Base-by-base conservation (phyloP, 2,329 filamentous ascomycete species). In the Rutstroemia sp. region DNA sequence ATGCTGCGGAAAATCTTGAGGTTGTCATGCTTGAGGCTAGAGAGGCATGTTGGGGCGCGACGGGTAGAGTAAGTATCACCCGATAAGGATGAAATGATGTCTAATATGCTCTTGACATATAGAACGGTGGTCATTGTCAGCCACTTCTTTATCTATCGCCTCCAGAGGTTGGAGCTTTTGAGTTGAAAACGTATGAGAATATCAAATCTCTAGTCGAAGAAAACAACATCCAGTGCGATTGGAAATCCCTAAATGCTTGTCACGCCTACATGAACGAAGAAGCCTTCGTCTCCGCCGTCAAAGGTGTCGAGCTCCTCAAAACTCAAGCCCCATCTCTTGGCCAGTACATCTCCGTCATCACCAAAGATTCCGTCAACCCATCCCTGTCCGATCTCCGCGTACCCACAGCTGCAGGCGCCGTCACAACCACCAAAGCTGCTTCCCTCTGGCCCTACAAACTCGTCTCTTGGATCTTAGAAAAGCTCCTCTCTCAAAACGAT, bases 381-480 rank as follows among this genome's bases (percentile, higher is more conserved):
- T 66, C 68, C 2, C 72, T 89, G 4, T 72, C 71, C 27, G 71
- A 72, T 36, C 75, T 88, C 23, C 75, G 83, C 3, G 71, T 86
- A 1, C 77, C 79, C 0, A 69, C 70, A 7, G 84, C 83, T 6
- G 67, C 77, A 7, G 88, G 84, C 2, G 87, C 83, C 5, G 77
- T 90, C 3, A 73, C 86, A 16, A 86, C 86, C 59, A 73, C 74
- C 42, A 73, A 81, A 44, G 88, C 88, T 0, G 87, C 84, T 0
- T 83, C 82, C 63, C 68, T 89, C 47, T 92, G 87, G 87, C 90
- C 90, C 0, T 95, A 95, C 71, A 95, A 94, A 72, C 79, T 95
- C 17, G 84, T 95, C 2, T 75, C 83, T 1, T 86, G 83, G 71
- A 76, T 92, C 0, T 73, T 95, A 0, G 82, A 88, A 57, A 51